Evolutionary conservation across 2,329 filamentous ascomycete genomes (phyloP), one percentile per base, ranked within the genome.

Genomic region (Trichoderma arundinaceum): DNA sequence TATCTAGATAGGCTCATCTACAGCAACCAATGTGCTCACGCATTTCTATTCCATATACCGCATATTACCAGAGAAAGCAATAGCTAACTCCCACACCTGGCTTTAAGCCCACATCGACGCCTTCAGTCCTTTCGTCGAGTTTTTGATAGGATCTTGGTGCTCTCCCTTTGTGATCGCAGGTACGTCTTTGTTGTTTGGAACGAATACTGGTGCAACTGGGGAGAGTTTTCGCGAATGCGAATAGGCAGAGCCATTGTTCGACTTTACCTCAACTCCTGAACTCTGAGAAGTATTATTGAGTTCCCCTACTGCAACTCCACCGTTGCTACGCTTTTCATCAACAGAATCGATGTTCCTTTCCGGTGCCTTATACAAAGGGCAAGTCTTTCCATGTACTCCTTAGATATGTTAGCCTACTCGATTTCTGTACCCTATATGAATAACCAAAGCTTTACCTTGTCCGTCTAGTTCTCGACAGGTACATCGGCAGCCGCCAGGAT

Each of bases 81-180:
- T 33, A n/a, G 9, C 19, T 38, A 22, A 28, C 28, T 39, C 15
- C 12, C 13, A 17, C 13, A 8, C 2, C 6, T 28, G 8, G 33
- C n/a, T 4, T 63, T 8, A 63, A n/a, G 62, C 62, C 62, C 62
- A 65, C n/a, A 58, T 44, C 10, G 62, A 65, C n/a, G 19, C 46
- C 13, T 44, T 32, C 1, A 65, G 17, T 33, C 62, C 62, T 32
- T 65, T 65, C 9, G 38, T 35, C 13, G 22, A 3, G 13, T 44
- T 28, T 19, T 43, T 35, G 7, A 15, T 19, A 13, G 44, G 39
- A n/a, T 4, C 9, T 13, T 17, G 12, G 9, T 19, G 7, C 32
- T 46, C 49, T 62, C 49, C 46, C 12, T 53, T 46, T 22, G 32
- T 35, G 28, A 17, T 15, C 6, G 15, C 8, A 63, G 22, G 28